Evolutionary conservation across 306 rosid species (phyloP).

Genomic region (Cicer yamashitae): DNA sequence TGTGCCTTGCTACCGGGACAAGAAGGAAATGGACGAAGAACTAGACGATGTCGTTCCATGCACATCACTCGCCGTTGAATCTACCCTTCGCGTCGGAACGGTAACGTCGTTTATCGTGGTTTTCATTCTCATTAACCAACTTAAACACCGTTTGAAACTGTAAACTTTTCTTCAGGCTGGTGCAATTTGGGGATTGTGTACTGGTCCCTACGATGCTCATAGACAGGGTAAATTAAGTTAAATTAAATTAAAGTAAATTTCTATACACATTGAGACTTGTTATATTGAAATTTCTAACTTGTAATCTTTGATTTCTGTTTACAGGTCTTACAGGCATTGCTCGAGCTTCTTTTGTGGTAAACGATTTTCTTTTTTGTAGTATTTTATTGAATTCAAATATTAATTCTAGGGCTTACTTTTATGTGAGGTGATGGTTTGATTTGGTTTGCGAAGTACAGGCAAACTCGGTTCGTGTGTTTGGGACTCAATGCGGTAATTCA

Average conservation of each 20-base stretch:
- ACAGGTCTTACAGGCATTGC: slow-evolving; percentile 70
- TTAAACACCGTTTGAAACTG: not conserved
- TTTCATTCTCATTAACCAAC: not conserved
- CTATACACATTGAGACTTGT: not conserved
- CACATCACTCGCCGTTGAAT: slow-evolving; percentile 68
- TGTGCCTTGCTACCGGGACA: not conserved
- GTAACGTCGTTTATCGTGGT: slow-evolving; percentile 37
- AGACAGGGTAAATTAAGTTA: slow-evolving; percentile 53
- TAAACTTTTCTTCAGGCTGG: slow-evolving; percentile 71
- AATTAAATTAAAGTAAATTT: slow-evolving; percentile 39
- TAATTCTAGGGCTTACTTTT: slow-evolving; percentile 34
- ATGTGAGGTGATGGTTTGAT: slow-evolving; percentile 37
- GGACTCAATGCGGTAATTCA: slow-evolving; percentile 72
- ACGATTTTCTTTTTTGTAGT: not conserved
- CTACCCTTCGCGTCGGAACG: slow-evolving; percentile 72
- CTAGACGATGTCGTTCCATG: slow-evolving; percentile 61
- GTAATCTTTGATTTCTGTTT: slow-evolving; percentile 27
- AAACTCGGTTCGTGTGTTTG: slow-evolving; percentile 53
- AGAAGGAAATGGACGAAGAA: slow-evolving; percentile 60
- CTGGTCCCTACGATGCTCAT: slow-evolving; percentile 79
- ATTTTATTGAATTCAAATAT: not conserved
- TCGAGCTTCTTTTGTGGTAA: slow-evolving; percentile 78
- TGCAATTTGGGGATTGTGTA: slow-evolving; percentile 84
- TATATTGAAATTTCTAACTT: not conserved
- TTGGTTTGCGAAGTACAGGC: slow-evolving; percentile 59